Conservation (phyloP, 495 filamentous ascomycete genomes). For the Trichoderma parareesei region DNA sequence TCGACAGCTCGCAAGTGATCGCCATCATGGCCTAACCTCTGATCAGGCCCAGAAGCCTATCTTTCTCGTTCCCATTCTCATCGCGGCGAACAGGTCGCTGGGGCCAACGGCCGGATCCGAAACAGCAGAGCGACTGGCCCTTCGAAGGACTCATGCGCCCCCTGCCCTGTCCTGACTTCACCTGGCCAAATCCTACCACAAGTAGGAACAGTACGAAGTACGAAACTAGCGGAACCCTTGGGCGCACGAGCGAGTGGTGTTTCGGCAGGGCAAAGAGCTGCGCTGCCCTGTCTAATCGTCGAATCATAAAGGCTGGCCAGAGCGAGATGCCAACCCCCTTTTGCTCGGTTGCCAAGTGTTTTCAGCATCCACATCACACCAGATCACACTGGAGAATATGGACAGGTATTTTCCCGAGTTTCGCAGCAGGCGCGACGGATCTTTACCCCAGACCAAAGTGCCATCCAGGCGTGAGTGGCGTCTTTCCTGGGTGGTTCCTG, state of each 20-base stretch:
- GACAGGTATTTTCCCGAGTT: neutral
- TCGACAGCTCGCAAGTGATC: neutral
- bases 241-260: neutral
- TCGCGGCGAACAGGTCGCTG: neutral
- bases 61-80: neutral
- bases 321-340: neutral
- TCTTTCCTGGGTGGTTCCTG: neutral
- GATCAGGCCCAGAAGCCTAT: neutral
- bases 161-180: neutral
- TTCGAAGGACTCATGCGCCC: neutral
- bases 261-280: neutral
- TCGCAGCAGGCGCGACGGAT: neutral
- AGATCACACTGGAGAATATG: neutral
- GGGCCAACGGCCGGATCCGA: conserved; percentile 1
- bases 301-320: conserved; percentile 9
- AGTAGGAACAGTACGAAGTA: too few species aligned
- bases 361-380: neutral
- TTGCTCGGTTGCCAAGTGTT: neutral
- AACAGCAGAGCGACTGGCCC: neutral
- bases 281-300: neutral
- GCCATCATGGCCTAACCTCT: neutral
- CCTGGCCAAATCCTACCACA: neutral
- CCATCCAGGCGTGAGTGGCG: neutral
- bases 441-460: conserved; percentile 1
- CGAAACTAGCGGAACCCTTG: conserved; percentile 6